Base-by-base conservation (phyloP, 2,329 filamentous ascomycete genomes). In the Diaporthe australafricana region DNA sequence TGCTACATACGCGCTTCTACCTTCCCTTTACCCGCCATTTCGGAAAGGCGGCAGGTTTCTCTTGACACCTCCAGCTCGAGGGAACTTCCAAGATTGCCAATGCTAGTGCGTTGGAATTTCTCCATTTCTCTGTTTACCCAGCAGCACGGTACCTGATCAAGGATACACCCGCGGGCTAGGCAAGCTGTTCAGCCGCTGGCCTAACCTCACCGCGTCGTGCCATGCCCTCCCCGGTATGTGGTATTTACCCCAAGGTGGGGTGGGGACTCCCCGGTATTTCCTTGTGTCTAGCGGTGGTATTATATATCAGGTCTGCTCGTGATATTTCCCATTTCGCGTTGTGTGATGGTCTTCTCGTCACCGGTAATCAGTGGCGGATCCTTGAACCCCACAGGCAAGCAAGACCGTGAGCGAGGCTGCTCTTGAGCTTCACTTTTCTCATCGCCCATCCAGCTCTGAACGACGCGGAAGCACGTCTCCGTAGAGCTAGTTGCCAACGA, bases 21-120 rank as follows among this genome's bases (percentile, higher is more conserved):
- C 8, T 65, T 65, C 68, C 62, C 47, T 70, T 70, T 66, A 70
- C 68, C 68, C 68, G 68, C 45, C n/a, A 66, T 42, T 50, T 47
- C 56, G 68, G 66, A 38, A 55, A 27, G 53, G 69, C 60, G 42
- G 45, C n/a, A 25, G 60, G n/a, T 27, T n/a, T 25, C 27, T 48
- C 27, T 48, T 48, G 30, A 63, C 42, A 45, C 30, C 56, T 63
- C 22, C 7, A 63, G 60, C 60, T 20, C 42, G 25, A 35, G 60
- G 42, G 25, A 63, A 35, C n/a, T 48, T 35, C 60, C 60, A 63
- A 63, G 20, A 48, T 48, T 63, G 42, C 42, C 60, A 63, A 16
- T n/a, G 14, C 60, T 48, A 48, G 60, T 25, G 45, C 42, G 14
- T 20, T 40, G 53, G 30, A 14, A 42, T n/a, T n/a, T 32, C 32